Percentiles rank a stretch among this genome's conserved stretches.
These are phyloP conservation scores for Cryptococcus sp. DNA, from an alignment of 1,284 basidiomycete genomes.

Conservation along the genomic window DNA sequence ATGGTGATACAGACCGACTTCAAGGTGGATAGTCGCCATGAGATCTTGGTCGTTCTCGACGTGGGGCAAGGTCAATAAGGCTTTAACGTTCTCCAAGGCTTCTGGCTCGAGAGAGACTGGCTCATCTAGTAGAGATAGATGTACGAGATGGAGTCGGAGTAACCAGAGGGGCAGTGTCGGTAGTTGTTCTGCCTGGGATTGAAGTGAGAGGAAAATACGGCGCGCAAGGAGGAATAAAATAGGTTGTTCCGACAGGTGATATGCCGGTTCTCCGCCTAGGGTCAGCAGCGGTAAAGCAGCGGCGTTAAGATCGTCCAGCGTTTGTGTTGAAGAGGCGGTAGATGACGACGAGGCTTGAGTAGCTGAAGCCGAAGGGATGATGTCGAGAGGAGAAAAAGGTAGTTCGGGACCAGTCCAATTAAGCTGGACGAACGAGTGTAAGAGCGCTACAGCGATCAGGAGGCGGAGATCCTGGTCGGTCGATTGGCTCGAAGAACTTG, in stretches of 20 bases:
- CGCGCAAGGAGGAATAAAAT: slow-evolving; percentile 76
- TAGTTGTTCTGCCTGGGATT: slow-evolving; percentile 45
- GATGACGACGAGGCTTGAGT: too few relatives aligned
- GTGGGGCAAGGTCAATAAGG: slow-evolving; percentile 50
- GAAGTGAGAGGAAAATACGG: slow-evolving; percentile 64
- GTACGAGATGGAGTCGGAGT: slow-evolving; percentile 71
- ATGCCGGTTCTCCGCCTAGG: slow-evolving; percentile 88
- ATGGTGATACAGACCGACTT: slow-evolving; percentile 79
- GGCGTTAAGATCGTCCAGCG: slow-evolving; percentile 64
- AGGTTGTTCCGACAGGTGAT: slow-evolving; percentile 78
- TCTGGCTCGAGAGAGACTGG: slow-evolving; percentile 65
- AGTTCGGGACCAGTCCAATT: slow-evolving; percentile 98
- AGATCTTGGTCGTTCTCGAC: slow-evolving; percentile 58
- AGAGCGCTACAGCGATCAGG: slow-evolving; percentile 70
- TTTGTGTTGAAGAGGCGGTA: slow-evolving; percentile 27
- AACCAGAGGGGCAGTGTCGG: slow-evolving; percentile 72
- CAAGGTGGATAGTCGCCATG: slow-evolving; percentile 69
- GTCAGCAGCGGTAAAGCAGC: slow-evolving; percentile 74
- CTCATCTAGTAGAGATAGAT: slow-evolving; percentile 84
- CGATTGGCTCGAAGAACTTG: neutral
- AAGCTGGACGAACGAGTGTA: slow-evolving; percentile 87
- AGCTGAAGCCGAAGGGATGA: slow-evolving; percentile 50
- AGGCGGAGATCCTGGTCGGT: slow-evolving; percentile 55
- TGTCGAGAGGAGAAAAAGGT: slow-evolving; percentile 56
- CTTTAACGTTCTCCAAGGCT: slow-evolving; percentile 58